These are phyloP conservation scores for Scleroderma bovista DNA, from an alignment of 768 basidiomycete genomes.

Conservation along the genomic window DNA sequence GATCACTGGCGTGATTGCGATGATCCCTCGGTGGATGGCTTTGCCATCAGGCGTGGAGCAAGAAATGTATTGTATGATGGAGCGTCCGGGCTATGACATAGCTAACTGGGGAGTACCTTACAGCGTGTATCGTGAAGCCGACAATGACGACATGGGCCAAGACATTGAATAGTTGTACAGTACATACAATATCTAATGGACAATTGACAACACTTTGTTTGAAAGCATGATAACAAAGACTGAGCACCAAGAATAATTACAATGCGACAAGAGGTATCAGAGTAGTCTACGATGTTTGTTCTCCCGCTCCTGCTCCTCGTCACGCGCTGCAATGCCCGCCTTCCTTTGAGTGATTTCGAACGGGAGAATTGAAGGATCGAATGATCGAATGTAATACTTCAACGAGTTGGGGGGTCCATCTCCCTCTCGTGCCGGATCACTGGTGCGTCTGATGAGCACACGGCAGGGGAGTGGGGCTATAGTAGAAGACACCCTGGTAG, in stretches of 20 bases:
- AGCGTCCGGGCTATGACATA: conserved; percentile 4
- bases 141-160: background rate
- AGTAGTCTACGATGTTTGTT: too few species aligned
- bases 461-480: too few species aligned
- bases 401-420: too few species aligned
- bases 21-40: conserved; percentile 1
- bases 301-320: too few species aligned
- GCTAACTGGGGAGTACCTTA: background rate
- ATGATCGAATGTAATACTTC: too few species aligned
- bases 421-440: background rate
- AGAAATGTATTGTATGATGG: conserved; percentile 1
- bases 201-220: background rate
- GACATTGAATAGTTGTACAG: background rate
- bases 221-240: background rate
- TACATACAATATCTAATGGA: too few species aligned
- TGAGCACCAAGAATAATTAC: background rate
- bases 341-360: too few species aligned
- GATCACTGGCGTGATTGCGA: conserved; percentile 1
- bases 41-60: background rate
- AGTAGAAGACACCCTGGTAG: too few species aligned
- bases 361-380: too few species aligned
- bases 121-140: background rate
- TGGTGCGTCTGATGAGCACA: too few species aligned
- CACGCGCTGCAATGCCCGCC: too few species aligned
- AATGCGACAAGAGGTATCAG: too few species aligned